phyloP scores from a whole-genome alignment of 1,139 yeast species.

The Candida glucosophila region DNA sequence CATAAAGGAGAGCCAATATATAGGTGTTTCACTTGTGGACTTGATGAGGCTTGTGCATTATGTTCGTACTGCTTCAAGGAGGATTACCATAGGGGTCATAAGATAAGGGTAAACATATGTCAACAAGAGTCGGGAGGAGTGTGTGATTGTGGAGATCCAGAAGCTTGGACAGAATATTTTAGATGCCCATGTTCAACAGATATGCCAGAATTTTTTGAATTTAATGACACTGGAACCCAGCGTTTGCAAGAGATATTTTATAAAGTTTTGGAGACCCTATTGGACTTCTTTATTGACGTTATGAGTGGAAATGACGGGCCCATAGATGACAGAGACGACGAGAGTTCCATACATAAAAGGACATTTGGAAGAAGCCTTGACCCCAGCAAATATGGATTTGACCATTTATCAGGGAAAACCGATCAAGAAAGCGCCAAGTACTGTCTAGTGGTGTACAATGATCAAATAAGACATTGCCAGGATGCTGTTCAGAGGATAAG shows the following conservation, averaged over 20 bases:
- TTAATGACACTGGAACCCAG: no score
- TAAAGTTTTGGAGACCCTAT: slow-evolving; percentile 41
- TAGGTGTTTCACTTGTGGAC: slow-evolving; percentile 75
- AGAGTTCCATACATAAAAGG: slow-evolving; percentile 15
- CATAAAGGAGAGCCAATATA: slow-evolving; percentile 82
- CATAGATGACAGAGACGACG: slow-evolving; percentile 18
- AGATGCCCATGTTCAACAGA: slow-evolving; percentile 24
- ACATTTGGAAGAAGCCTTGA: slow-evolving; percentile 22
- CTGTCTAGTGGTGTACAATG: slow-evolving; percentile 64
- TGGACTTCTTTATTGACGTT: slow-evolving; percentile 76
- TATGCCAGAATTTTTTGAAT: slow-evolving; percentile 21
- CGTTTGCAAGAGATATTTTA: slow-evolving; percentile 26
- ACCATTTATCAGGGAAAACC: slow-evolving; percentile 7
- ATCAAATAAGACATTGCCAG: slow-evolving; percentile 64
- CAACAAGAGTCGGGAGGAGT: slow-evolving; percentile 85
- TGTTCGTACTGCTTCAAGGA: slow-evolving; percentile 73
- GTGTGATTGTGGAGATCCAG: slow-evolving; percentile 60
- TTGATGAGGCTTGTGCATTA: slow-evolving; percentile 79
- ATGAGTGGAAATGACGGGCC: slow-evolving; percentile 39
- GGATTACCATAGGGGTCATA: slow-evolving; percentile 67
- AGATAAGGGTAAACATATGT: slow-evolving; percentile 63
- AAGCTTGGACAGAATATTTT: slow-evolving; percentile 41
- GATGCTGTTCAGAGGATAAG: slow-evolving; percentile 66
- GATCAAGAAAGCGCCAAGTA: slow-evolving; percentile 45
- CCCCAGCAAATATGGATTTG: slow-evolving; percentile 22